Base-by-base conservation (phyloP, 805 yeast species). In the Hanseniaspora lachancei region DNA sequence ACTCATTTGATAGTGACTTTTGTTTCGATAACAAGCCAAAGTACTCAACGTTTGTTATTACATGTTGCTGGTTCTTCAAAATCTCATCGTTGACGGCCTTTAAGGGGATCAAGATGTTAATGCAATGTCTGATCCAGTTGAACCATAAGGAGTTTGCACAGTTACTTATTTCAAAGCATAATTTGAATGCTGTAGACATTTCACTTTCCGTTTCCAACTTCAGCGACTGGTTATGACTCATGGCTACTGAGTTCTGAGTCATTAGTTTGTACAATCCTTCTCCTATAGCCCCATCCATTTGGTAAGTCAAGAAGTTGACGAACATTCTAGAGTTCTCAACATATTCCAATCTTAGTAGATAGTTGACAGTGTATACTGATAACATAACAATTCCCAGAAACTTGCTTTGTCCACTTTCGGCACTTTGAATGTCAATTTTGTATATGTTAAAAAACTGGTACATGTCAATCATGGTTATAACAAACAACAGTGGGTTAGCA, bases 281-380 rank as follows among this genome's bases (percentile, higher is more conserved):
- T 2, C 57, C 57, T 3, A 53, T 36, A 21, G 47, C 13, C 5
- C 7, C 9, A 23, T 53, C 57, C 12, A 47, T 20, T 4, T 7
- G 23, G 8, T 38, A 18, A 3, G 47, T 32, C 21, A 47, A 21
- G 3, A 35, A 23, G 36, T 47, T 47, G 6, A 53, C 9, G 16
- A 35, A 35, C 10, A 36, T 21, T 39, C 57, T 38, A 5, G 47
- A 42, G 27, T 53, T 53, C 40, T 53, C 57, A 29, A 42, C 35
- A 23, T 53, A 47, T 21, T 53, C 57, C 15, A 53, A 29, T 46
- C 57, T 46, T n/a, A 53, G 24, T 20, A 47, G 5, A 15, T 36
- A 53, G 16, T 47, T 47, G n/a, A 53, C 13, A 5, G 23, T 10
- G 35, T 53, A 53, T 5, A 24, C 39, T 7, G 41, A 21, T 9